phyloP scores from a whole-genome alignment of 371 early-diverging fungal genomes.

The Rhizomucor miehei region DNA sequence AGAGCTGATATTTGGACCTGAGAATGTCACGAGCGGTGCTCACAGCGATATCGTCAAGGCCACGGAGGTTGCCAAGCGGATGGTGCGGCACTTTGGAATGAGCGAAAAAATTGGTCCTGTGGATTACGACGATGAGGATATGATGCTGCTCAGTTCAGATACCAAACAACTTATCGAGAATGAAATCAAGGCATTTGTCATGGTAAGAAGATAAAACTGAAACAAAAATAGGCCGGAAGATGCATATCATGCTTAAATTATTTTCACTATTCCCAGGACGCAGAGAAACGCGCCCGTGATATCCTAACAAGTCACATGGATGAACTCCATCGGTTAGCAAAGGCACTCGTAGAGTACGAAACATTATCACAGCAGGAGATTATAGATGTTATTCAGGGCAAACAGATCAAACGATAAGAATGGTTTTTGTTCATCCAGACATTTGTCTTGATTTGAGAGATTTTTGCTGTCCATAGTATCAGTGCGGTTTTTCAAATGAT shows the following conservation, averaged over 20 bases:
- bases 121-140: constrained; percentile 58
- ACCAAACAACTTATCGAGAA: constrained; percentile 76
- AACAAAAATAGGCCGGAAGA: neutral
- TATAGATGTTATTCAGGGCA: constrained; percentile 65
- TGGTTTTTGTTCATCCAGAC: too few species aligned
- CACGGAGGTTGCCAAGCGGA: constrained; percentile 79
- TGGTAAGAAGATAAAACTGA: constrained; percentile 36
- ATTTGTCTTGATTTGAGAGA: too few species aligned
- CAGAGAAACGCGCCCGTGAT: constrained; percentile 56
- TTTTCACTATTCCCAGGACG: too few species aligned
- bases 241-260: too few species aligned
- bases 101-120: constrained; percentile 74
- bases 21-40: constrained; percentile 91
- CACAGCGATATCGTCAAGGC: constrained; percentile 86
- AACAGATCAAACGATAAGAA: constrained; percentile 42
- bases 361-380: constrained; percentile 87
- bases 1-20: constrained; percentile 85
- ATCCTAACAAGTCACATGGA: constrained; percentile 67
- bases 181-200: constrained; percentile 72
- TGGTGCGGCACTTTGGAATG: constrained; percentile 92
- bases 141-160: constrained; percentile 58
- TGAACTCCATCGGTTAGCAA: constrained; percentile 83
- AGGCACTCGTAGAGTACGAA: constrained; percentile 86
- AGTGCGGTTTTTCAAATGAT: too few species aligned
- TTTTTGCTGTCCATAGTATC: too few species aligned